Base-by-base conservation (phyloP, 2,329 filamentous ascomycete genomes). In the Phyllosticta capitalensis region DNA sequence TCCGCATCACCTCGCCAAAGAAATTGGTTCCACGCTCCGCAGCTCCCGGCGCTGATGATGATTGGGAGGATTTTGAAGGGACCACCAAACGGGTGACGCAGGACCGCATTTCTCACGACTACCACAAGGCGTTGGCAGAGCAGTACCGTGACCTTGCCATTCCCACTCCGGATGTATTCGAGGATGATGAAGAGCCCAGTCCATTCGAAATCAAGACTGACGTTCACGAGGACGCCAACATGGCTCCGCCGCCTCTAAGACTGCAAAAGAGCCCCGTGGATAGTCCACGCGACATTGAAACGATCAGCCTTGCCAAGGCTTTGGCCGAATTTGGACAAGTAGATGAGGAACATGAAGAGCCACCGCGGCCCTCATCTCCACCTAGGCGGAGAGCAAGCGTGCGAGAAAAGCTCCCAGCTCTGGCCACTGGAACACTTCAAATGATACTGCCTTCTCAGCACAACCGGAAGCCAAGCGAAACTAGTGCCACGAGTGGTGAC, bases 391-490 rank as follows among this genome's bases (percentile, higher is more conserved):
- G 33, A 19, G 38, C 45, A 19, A 55, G 52, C 17, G 5, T 59
- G 45, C 52, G 52, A n/a, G 58, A 55, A 48, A 55, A 59, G 26
- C 24, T 55, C 19, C 58, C 58, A n/a, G 51, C 56, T 19, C 38
- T 59, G 12, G 52, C 56, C 17, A 45, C 52, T 19, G 58, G 58
- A n/a, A 55, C 58, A 3, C 53, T 59, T 45, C 54, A 59, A 22
- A 59, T 59, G 58, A 55, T 55, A 17, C n/a, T 55, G 12, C 58
- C 58, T 3, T 52, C 45, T n/a, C 52, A 55, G 10, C 58, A 59
- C 12, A 38, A 48, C 5, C 24, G 58, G 9, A 52, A 59, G 14
- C 19, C 26, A 9, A 59, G 56, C 52, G 24, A 45, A 38, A 49
- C 22, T 9, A 54, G 56, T 12, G 53, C 38, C 10, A 52, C 19